phyloP scores from a whole-genome alignment of 1,284 basidiomycete genomes.

The Somion occarium region DNA sequence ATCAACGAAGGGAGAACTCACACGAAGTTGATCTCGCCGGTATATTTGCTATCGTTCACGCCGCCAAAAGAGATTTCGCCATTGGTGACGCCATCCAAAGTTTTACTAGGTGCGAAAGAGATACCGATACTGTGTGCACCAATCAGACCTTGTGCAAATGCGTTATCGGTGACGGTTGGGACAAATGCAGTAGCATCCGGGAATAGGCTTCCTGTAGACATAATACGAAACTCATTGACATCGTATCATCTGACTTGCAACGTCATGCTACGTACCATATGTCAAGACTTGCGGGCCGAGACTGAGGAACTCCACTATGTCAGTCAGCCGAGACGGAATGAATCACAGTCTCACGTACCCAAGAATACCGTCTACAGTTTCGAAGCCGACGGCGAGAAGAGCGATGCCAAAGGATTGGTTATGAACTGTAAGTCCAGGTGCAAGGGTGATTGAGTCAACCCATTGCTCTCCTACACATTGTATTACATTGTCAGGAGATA shows the following conservation, averaged over 20 bases:
- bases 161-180: constrained; percentile 39
- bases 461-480: constrained; percentile 14
- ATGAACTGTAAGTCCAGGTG: constrained; percentile 13
- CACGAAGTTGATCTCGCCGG: constrained; percentile 40
- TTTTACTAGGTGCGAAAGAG: constrained; percentile 44
- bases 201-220: constrained; percentile 23
- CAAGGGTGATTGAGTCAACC: constrained; percentile 19
- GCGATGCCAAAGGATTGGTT: constrained; percentile 53
- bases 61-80: constrained; percentile 38
- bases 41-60: constrained; percentile 41
- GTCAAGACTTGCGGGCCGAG: constrained; percentile 49
- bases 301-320: constrained; percentile 17
- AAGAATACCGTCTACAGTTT: constrained; percentile 47
- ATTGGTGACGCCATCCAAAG: constrained; percentile 19
- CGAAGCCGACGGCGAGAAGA: constrained; percentile 29
- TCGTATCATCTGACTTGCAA: not conserved
- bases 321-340: not conserved
- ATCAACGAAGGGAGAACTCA: constrained; percentile 22
- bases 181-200: constrained; percentile 31
- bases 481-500: not conserved
- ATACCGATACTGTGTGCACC: constrained; percentile 36
- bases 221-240: too few species aligned
- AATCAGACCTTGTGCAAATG: constrained; percentile 31
- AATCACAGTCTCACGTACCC: constrained; percentile 22
- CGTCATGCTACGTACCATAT: constrained; percentile 14